Evolutionary conservation across 148 eudicot genomes (phyloP).

Genomic region (Fagopyrum esculentum): DNA sequence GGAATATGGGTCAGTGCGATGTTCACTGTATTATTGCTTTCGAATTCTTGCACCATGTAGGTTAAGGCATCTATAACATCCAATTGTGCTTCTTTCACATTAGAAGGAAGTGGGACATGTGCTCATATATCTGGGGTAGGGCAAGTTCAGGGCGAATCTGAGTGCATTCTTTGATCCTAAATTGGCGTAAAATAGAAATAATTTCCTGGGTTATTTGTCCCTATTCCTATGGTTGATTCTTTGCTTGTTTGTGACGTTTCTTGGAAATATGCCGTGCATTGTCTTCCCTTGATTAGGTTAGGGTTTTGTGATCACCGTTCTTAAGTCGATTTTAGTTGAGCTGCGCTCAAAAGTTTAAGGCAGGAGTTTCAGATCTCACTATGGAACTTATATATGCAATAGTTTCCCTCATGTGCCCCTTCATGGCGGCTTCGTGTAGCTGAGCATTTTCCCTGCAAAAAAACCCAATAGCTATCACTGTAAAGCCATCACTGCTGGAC

Average conservation of each 20-base stretch:
- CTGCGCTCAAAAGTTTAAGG: background rate
- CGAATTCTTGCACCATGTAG: background rate
- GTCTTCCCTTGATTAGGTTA: background rate
- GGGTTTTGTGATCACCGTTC: background rate
- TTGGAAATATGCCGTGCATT: background rate
- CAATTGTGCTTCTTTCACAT: background rate
- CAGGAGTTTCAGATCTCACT: background rate
- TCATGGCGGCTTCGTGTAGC: background rate
- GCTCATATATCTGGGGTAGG: background rate
- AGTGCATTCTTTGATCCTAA: background rate
- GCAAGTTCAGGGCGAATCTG: background rate
- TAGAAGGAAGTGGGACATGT: background rate
- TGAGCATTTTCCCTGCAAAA: background rate
- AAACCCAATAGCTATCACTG: too few relatives aligned
- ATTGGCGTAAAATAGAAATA: background rate
- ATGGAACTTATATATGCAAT: background rate
- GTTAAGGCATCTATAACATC: background rate
- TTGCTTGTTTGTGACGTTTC: background rate
- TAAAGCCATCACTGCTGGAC: too few relatives aligned
- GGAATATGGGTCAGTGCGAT: too few relatives aligned
- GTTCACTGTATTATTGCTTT: background rate
- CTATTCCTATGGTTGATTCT: background rate
- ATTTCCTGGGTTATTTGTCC: background rate
- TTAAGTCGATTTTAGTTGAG: background rate
- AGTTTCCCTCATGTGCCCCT: background rate